Base-by-base conservation (phyloP, 306 rosid genomes). In the Cicer chorassanicum region DNA sequence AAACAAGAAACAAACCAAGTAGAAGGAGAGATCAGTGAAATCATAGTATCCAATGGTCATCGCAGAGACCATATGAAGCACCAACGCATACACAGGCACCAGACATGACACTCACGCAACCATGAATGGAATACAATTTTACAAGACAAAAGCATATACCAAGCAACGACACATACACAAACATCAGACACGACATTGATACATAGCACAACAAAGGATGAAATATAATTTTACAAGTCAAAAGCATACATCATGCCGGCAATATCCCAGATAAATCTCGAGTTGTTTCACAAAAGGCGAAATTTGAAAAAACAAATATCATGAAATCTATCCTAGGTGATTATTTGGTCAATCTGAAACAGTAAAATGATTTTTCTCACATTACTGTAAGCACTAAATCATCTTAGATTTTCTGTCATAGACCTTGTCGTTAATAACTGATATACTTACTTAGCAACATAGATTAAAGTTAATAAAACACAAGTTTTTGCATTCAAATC, bases 1-100 rank as follows among this genome's bases (percentile, higher is more conserved):
- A 69, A 51, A 73, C n/a, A 42, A 34, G 49, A 72, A 80, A 70
- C 41, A 73, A 11, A 73, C 41, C 40, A 63, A 11, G 3, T 4
- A 19, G 44, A 19, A 44, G 29, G 18, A 70, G 72, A 75, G 53
- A 15, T 74, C 54, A 76, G 40, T 49, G 44, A 66, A n/a, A 53
- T 51, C 29, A 56, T 16, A 56, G 44, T 34, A 44, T 42, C 46
- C 19, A 10, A 67, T 64, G 44, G 51, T 44, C 68, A 66, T 44
- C 29, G 36, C 70, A 29, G 36, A 29, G 36, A 29, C 36, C 36
- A 3, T 4, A 29, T 29, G 36, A 29, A 29, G 36, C 36, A 29
- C 36, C 5, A 0, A 29, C 36, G 0, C 36, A 29, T 29, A 29
- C 36, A 29, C 4, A 29, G 5, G 0, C 36, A 3, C 36, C 5